Conservation (phyloP, 192 early-diverging fungal genomes). For the Podochytrium sp. region DNA sequence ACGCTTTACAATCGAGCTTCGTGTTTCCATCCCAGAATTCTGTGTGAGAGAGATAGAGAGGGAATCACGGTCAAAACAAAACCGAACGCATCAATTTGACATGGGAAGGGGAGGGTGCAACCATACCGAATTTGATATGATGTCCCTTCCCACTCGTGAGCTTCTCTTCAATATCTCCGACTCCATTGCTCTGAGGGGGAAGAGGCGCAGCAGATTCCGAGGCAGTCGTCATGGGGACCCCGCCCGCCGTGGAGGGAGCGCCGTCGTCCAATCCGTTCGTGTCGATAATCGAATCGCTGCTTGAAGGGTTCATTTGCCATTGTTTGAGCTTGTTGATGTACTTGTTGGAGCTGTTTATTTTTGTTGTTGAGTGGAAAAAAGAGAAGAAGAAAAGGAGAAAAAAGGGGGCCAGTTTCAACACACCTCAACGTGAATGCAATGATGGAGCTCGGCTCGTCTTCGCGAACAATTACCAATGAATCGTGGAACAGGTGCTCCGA, state of each 20-base stretch:
- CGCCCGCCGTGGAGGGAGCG: neutral
- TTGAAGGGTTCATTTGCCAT: conserved; percentile 23
- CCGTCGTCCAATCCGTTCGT: neutral
- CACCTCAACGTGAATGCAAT: conserved; percentile 52
- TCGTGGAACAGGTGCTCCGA: conserved; percentile 83
- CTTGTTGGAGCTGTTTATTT: conserved; percentile 19
- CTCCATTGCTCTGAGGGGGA: conserved; percentile 35
- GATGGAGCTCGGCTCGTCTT: conserved; percentile 57
- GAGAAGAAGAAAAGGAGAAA: too few relatives aligned
- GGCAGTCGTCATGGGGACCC: neutral
- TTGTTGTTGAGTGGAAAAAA: too few relatives aligned
- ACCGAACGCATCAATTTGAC: neutral
- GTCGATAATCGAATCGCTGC: neutral
- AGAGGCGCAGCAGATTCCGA: neutral
- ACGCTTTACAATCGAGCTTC: conserved; percentile 45
- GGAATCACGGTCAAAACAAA: neutral
- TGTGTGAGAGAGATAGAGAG: conserved; percentile 1
- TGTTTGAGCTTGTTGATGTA: conserved; percentile 16
- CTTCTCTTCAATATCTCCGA: conserved; percentile 64
- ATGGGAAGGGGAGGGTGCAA: neutral
- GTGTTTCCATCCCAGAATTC: conserved; percentile 38
- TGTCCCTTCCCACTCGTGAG: conserved; percentile 69
- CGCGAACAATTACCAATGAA: conserved; percentile 46
- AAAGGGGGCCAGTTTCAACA: too few relatives aligned
- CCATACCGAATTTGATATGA: conserved; percentile 76